phyloP scores from a whole-genome alignment of 1,139 yeast species.

The Zygoascus sp. region DNA sequence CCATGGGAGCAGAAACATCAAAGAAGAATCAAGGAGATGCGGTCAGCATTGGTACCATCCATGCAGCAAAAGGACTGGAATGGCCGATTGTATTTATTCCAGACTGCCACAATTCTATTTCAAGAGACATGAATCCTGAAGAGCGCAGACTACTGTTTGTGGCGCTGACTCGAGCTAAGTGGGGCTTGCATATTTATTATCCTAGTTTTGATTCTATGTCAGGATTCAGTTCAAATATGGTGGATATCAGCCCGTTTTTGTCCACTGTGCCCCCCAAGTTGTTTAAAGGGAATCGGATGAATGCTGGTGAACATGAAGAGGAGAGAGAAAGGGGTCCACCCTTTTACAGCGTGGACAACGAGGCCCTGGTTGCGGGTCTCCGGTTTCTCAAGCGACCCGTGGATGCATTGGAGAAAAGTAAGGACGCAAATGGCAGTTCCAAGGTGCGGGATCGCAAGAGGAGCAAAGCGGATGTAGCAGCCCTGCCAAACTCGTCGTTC shows the following conservation, averaged over 20 bases:
- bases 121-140: conserved; percentile 50
- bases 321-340: background rate
- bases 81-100: conserved; percentile 86
- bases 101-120: conserved; percentile 35
- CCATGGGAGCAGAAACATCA: conserved; percentile 47
- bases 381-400: conserved; percentile 1
- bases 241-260: background rate
- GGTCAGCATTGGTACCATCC: conserved; percentile 67
- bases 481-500: conserved; percentile 5
- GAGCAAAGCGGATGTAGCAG: background rate
- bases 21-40: conserved; percentile 18
- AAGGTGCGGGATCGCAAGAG: background rate
- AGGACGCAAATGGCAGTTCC: background rate
- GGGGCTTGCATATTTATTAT: conserved; percentile 35
- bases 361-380: background rate
- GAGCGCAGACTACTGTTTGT: conserved; percentile 85
- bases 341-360: background rate
- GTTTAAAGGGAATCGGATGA: background rate
- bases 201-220: conserved; percentile 11
- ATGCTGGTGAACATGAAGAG: background rate
- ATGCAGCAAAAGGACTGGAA: conserved; percentile 88
- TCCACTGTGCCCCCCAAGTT: background rate
- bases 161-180: conserved; percentile 79
- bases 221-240: background rate
- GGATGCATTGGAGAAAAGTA: background rate